Evolutionary conservation across 1,284 basidiomycete species (phyloP).

Genomic region (Cutaneotrichosporon arboriforme): DNA sequence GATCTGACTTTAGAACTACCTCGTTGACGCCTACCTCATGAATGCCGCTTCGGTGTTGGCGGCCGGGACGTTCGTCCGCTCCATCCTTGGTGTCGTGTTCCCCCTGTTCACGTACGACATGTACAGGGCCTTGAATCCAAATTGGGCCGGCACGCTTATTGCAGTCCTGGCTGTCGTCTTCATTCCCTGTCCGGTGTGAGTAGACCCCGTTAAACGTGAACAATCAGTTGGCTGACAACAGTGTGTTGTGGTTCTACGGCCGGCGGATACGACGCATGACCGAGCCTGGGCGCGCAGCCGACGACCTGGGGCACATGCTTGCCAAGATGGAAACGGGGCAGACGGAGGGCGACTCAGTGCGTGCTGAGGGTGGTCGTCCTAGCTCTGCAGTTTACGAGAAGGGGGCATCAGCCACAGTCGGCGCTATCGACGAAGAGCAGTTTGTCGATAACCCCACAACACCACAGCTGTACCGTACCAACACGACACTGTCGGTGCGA

Average conservation of each 20-base stretch:
- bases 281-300: slow-evolving; percentile 23
- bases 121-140: slow-evolving; percentile 56
- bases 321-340: slow-evolving; percentile 15
- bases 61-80: slow-evolving; percentile 62
- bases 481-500: neutral
- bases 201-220: neutral
- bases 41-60: slow-evolving; percentile 58
- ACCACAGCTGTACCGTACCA: neutral
- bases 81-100: slow-evolving; percentile 56
- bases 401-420: no score
- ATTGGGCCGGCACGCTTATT: slow-evolving; percentile 53
- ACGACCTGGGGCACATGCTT: slow-evolving; percentile 27
- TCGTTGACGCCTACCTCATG: slow-evolving; percentile 45
- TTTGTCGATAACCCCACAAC: neutral
- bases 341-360: neutral
- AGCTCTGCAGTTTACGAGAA: no score
- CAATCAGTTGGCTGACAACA: slow-evolving; percentile 1
- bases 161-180: slow-evolving; percentile 28
- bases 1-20: no score
- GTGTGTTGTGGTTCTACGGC: slow-evolving; percentile 27
- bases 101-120: slow-evolving; percentile 57
- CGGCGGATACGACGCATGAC: slow-evolving; percentile 21
- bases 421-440: neutral
- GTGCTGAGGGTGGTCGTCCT: neutral
- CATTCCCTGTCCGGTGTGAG: slow-evolving; percentile 19